Conservation (phyloP, 2,329 filamentous ascomycete species). For the Aureobasidium sp. region DNA sequence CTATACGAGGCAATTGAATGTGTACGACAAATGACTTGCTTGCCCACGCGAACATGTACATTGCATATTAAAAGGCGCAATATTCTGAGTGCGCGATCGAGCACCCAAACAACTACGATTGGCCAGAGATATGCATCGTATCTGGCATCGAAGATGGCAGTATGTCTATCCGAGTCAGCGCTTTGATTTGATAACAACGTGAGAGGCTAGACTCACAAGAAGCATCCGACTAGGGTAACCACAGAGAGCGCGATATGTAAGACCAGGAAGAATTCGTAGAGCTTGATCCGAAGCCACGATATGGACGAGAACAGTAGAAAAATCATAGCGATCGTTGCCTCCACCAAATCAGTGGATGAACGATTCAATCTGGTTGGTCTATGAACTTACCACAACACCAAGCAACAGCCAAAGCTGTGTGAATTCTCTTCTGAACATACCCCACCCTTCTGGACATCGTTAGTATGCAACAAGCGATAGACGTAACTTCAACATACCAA, state of each 20-base stretch:
- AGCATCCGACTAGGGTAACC: constrained; percentile 44
- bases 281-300: constrained; percentile 44
- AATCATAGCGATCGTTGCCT: constrained; percentile 38
- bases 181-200: constrained; percentile 19
- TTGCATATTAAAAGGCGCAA: constrained; percentile 40
- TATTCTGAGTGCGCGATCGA: constrained; percentile 43
- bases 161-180: constrained; percentile 32
- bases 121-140: constrained; percentile 47
- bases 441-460: not conserved
- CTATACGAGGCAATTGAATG: constrained; percentile 38
- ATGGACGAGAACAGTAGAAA: constrained; percentile 42
- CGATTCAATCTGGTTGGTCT: not conserved
- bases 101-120: constrained; percentile 43
- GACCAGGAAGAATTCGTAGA: constrained; percentile 48
- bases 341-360: not conserved
- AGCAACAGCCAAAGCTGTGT: constrained; percentile 2
- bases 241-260: constrained; percentile 48
- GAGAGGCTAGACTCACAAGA: constrained; percentile 38
- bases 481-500: constrained; percentile 23
- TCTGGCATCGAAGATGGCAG: constrained; percentile 46
- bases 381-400: not conserved
- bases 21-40: constrained; percentile 19
- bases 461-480: constrained; percentile 15
- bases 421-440: not conserved
- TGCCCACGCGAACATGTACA: constrained; percentile 26